These are phyloP conservation scores for Reticulomyxa filosa DNA, from an alignment of 78 protist species.

Conservation along the genomic window DNA sequence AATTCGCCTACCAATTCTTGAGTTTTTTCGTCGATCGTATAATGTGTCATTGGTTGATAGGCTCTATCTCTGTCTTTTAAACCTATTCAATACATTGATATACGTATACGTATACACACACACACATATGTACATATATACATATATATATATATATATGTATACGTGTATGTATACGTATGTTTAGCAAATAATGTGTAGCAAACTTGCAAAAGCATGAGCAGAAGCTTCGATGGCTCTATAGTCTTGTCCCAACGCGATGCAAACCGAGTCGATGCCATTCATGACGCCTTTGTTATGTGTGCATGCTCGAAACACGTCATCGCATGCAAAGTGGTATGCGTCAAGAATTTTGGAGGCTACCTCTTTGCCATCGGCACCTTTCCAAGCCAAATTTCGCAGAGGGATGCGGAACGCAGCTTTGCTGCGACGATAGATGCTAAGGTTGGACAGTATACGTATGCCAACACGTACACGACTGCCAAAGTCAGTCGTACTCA, in stretches of 20 bases:
- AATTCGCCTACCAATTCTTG: neutral
- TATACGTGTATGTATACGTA: neutral
- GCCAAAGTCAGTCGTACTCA: too few relatives aligned
- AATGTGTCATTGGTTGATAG: too few relatives aligned
- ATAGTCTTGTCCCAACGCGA: slow-evolving; percentile 4
- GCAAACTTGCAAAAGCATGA: neutral
- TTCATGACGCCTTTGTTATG: slow-evolving; percentile 2
- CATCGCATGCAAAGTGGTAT: neutral
- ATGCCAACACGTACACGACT: neutral
- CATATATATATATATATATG: neutral
- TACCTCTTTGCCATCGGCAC: neutral
- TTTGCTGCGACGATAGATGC: neutral
- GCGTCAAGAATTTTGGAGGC: neutral
- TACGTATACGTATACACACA: too few relatives aligned
- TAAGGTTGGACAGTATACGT: slow-evolving; percentile 2
- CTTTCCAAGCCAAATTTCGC: neutral
- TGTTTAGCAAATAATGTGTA: neutral
- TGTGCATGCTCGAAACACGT: neutral
- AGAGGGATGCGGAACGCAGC: neutral
- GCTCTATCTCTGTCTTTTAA: too few relatives aligned
- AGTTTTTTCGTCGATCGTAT: too few relatives aligned
- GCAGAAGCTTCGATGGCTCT: slow-evolving; percentile 3
- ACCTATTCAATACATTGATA: too few relatives aligned
- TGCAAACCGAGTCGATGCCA: slow-evolving; percentile 1
- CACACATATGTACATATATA: neutral